These are phyloP conservation scores for Didymella glomerata DNA, from an alignment of 2,329 filamentous ascomycete species.

Conservation along the genomic window DNA sequence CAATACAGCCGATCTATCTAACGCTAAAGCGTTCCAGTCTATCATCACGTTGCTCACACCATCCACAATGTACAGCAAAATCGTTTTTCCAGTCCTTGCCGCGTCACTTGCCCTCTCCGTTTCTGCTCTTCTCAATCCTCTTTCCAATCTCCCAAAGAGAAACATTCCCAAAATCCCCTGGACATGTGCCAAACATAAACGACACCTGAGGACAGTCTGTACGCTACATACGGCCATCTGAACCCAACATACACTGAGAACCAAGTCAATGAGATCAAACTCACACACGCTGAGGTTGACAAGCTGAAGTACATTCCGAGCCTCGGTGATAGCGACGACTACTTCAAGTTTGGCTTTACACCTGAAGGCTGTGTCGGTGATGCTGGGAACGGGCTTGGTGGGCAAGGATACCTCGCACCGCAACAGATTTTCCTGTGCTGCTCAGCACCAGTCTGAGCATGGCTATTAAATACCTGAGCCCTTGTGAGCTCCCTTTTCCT, in stretches of 20 bases:
- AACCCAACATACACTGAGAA: constrained; percentile 10
- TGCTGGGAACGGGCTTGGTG: constrained; percentile 9
- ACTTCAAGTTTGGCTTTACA: constrained; percentile 15
- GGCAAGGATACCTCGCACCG: constrained; percentile 10
- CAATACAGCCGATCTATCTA: too few species aligned
- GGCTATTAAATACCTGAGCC: constrained; percentile 12
- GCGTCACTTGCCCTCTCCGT: background rate
- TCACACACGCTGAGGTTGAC: constrained; percentile 13
- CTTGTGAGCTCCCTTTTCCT: background rate
- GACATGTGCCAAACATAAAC: constrained; percentile 7
- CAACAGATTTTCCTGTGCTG: constrained; percentile 9
- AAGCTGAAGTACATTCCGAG: constrained; percentile 13
- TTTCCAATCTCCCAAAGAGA: constrained; percentile 4
- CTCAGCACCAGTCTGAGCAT: constrained; percentile 9
- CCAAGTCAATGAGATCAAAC: constrained; percentile 12
- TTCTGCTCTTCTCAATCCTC: constrained; percentile 1
- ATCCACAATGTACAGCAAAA: background rate
- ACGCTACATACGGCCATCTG: constrained; percentile 4
- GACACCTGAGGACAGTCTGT: constrained; percentile 1
- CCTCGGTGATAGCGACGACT: constrained; percentile 8
- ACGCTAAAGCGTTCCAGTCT: background rate
- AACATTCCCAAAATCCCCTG: constrained; percentile 3
- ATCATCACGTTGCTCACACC: background rate
- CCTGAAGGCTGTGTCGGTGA: constrained; percentile 10
- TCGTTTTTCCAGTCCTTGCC: background rate